These are phyloP conservation scores for Betula pendula DNA, from an alignment of 306 rosid genomes.

Conservation along the genomic window DNA sequence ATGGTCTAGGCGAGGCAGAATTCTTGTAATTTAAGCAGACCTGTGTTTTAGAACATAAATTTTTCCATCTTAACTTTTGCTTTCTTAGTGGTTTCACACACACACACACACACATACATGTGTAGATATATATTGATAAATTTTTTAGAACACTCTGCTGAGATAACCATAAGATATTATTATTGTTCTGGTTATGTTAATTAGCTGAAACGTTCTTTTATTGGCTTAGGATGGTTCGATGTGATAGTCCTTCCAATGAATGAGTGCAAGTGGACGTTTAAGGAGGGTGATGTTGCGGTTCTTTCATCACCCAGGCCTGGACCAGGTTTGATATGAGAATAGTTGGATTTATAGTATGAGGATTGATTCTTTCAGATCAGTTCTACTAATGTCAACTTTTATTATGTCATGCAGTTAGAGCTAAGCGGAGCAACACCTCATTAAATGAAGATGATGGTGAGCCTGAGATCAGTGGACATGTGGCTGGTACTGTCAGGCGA, in stretches of 20 bases:
- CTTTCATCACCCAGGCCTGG: conserved; percentile 95
- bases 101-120: background rate
- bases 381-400: conserved; percentile 10
- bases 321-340: conserved; percentile 60
- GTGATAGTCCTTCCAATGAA: conserved; percentile 83
- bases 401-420: conserved; percentile 62
- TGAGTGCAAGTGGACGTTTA: conserved; percentile 91
- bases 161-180: background rate
- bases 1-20: background rate
- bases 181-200: conserved; percentile 10
- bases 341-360: background rate
- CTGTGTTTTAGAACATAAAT: background rate
- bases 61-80: background rate
- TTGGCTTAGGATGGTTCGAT: conserved; percentile 88
- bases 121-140: background rate
- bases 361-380: background rate
- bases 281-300: conserved; percentile 99
- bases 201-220: conserved; percentile 25
- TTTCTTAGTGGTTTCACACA: background rate
- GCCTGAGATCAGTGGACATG: conserved; percentile 75
- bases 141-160: background rate
- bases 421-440: conserved; percentile 60
- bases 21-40: background rate
- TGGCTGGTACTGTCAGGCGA: conserved; percentile 93
- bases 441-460: conserved; percentile 61